Conservation (phyloP, 257 asterid genomes). For the Fraxinus anomala region DNA sequence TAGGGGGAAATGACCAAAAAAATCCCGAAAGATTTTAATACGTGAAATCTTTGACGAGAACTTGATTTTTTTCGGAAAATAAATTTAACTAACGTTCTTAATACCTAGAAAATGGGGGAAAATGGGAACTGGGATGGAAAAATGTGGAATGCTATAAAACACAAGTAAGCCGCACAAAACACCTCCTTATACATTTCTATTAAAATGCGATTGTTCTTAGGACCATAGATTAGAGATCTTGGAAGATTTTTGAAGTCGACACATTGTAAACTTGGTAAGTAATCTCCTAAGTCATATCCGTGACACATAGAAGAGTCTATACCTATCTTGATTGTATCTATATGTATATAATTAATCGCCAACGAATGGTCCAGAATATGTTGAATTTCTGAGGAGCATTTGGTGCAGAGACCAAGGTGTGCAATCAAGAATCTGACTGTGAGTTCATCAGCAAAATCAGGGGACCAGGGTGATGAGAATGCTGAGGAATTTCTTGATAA, state of each 20-base stretch:
- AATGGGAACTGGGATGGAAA: too few relatives aligned
- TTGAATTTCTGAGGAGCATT: conserved; percentile 31
- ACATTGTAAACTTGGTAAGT: not conserved
- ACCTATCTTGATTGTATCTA: not conserved
- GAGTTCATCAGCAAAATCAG: conserved; percentile 18
- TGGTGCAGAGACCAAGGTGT: conserved; percentile 13
- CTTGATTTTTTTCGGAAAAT: too few relatives aligned
- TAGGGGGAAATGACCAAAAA: too few relatives aligned
- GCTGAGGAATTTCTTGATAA: not conserved
- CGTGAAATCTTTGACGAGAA: too few relatives aligned
- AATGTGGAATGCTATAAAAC: too few relatives aligned
- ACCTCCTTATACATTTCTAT: too few relatives aligned
- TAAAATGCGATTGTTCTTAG: too few relatives aligned
- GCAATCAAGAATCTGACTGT: conserved; percentile 19
- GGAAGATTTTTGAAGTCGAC: not conserved
- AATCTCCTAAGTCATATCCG: too few relatives aligned
- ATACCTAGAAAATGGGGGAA: too few relatives aligned
- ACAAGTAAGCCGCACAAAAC: too few relatives aligned
- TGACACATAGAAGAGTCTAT: not conserved
- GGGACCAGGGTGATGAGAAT: conserved; percentile 24
- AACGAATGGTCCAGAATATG: conserved; percentile 25
- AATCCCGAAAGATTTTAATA: too few relatives aligned
- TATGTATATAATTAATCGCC: not conserved
- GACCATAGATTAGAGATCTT: not conserved
- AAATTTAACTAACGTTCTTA: too few relatives aligned